These are phyloP conservation scores for Sclerotinia subarctica DNA, from an alignment of 2,329 filamentous ascomycete genomes.

Conservation along the genomic window DNA sequence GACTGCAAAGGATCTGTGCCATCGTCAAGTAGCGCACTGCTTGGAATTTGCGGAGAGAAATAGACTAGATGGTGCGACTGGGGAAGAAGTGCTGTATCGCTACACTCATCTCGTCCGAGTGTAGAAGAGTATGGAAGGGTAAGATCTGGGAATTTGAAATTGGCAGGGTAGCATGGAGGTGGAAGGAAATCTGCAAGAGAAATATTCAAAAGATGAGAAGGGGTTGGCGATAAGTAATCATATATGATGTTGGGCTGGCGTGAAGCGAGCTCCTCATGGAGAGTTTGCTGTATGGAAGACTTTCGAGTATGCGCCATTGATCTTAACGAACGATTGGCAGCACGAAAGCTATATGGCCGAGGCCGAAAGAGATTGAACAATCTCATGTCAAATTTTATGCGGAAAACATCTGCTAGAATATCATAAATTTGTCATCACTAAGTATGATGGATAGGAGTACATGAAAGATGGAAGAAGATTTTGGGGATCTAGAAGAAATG, in stretches of 20 bases:
- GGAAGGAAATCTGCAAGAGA: slow-evolving; percentile 58
- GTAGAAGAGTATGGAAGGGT: slow-evolving; percentile 13
- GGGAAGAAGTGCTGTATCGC: slow-evolving; percentile 40
- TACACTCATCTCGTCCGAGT: slow-evolving; percentile 1
- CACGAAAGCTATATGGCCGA: neutral
- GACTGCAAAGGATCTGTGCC: slow-evolving; percentile 80
- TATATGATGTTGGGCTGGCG: slow-evolving; percentile 30
- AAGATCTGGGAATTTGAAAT: slow-evolving; percentile 27
- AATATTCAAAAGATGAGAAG: slow-evolving; percentile 62
- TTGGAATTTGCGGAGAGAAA: slow-evolving; percentile 69
- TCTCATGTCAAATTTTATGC: slow-evolving; percentile 19
- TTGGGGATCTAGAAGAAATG: neutral
- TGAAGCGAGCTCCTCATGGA: slow-evolving; percentile 29
- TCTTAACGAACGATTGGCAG: slow-evolving; percentile 3
- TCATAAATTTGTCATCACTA: slow-evolving; percentile 7
- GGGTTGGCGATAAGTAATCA: slow-evolving; percentile 58
- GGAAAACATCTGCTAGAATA: neutral
- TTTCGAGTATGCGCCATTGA: slow-evolving; percentile 7
- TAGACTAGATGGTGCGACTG: slow-evolving; percentile 80
- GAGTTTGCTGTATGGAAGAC: slow-evolving; percentile 23
- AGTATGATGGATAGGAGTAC: neutral
- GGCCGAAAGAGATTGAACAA: slow-evolving; percentile 18
- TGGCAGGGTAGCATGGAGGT: slow-evolving; percentile 32
- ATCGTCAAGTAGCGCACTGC: slow-evolving; percentile 66
- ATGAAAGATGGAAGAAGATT: neutral